These are phyloP conservation scores for Debaryomyces hansenii DNA, from an alignment of 805 yeast genomes.

Conservation along the genomic window DNA sequence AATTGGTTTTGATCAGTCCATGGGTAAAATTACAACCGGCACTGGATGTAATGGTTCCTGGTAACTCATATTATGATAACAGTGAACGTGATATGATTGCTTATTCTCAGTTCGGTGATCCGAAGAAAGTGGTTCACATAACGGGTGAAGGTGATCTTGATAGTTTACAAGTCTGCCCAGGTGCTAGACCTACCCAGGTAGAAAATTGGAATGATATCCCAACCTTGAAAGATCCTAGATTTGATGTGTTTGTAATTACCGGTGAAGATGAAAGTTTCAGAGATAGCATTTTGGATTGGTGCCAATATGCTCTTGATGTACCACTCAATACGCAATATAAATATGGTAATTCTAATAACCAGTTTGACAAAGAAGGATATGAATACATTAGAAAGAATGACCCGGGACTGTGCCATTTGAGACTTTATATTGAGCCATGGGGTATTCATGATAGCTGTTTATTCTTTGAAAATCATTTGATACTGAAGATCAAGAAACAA, in stretches of 20 bases:
- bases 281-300: slow-evolving; percentile 39
- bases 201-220: slow-evolving; percentile 35
- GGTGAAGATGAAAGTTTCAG: slow-evolving; percentile 46
- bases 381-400: slow-evolving; percentile 13
- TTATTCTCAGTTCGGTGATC: not conserved
- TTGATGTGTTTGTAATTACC: slow-evolving; percentile 28
- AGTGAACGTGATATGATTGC: slow-evolving; percentile 17
- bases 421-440: slow-evolving; percentile 33
- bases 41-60: slow-evolving; percentile 20
- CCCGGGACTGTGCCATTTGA: slow-evolving; percentile 21
- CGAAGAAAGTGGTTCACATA: not conserved
- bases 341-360: slow-evolving; percentile 27
- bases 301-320: slow-evolving; percentile 28
- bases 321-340: slow-evolving; percentile 19
- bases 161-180: slow-evolving; percentile 23
- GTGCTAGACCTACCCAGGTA: slow-evolving; percentile 17
- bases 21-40: slow-evolving; percentile 36
- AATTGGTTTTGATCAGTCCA: slow-evolving; percentile 32
- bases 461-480: slow-evolving; percentile 23
- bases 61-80: slow-evolving; percentile 36
- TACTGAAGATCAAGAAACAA: slow-evolving; percentile 1
- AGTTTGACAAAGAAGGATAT: slow-evolving; percentile 17
- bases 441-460: slow-evolving; percentile 34
- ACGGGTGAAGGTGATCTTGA: slow-evolving; percentile 14
- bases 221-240: slow-evolving; percentile 23